Evolutionary conservation across 78 protist species (phyloP).

Genomic region (Speleostelium caveatum): DNA sequence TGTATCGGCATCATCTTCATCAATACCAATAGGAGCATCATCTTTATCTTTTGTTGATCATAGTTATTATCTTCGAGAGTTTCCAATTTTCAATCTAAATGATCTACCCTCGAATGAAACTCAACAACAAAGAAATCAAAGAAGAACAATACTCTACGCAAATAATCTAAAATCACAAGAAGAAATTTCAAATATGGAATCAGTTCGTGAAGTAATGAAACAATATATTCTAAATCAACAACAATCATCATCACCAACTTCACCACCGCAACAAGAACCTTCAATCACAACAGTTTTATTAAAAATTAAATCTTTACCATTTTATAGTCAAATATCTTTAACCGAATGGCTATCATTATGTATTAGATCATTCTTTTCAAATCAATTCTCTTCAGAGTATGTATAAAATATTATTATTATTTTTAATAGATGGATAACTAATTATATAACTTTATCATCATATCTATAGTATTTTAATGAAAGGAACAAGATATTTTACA

Average conservation of each 20-base stretch:
- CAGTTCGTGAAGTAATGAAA: conserved; percentile 16
- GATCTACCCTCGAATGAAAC: conserved; percentile 42
- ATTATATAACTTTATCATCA: not conserved
- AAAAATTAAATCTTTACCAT: conserved; percentile 24
- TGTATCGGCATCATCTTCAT: not conserved
- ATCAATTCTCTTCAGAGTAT: too few relatives aligned
- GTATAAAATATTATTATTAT: too few relatives aligned
- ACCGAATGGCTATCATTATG: conserved; percentile 70
- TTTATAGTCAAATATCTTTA: conserved; percentile 50
- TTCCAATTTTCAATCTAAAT: conserved; percentile 64
- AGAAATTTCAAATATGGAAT: conserved; percentile 25
- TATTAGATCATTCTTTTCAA: conserved; percentile 47
- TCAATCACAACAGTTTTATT: not conserved
- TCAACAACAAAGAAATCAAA: conserved; percentile 73
- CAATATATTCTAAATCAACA: not conserved
- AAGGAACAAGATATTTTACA: conserved; percentile 32
- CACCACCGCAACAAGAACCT: not conserved
- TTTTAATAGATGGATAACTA: not conserved
- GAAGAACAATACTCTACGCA: conserved; percentile 53
- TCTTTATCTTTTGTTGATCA: not conserved
- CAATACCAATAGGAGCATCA: not conserved
- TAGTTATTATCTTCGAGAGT: conserved; percentile 33
- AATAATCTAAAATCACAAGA: conserved; percentile 23
- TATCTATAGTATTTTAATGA: not conserved
- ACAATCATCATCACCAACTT: too few relatives aligned